Base-by-base conservation (phyloP, 352 stramenopile species). In the Phytophthora podocarpi region DNA sequence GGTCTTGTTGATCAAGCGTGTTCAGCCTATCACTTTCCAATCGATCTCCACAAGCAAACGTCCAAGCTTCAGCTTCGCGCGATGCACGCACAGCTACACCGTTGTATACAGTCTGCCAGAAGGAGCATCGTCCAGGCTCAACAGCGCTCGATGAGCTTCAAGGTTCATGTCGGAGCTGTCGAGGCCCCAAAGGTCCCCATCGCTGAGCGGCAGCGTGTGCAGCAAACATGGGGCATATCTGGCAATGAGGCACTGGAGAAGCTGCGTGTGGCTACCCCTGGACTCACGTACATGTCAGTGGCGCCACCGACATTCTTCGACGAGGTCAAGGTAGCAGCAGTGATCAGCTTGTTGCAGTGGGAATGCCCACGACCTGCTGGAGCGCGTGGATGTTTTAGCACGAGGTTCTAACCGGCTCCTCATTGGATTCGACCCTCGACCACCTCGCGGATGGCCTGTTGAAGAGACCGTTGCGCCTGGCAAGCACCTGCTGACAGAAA, bases 231-330 rank as follows among this genome's bases (percentile, higher is more conserved):
- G 74, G 63, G 59, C 1, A 46, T 83, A 32, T 61, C 67, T 20
- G 59, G 64, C 20, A 35, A 24, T 21, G 13, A 62, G 2, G 15
- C 64, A 13, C 39, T 80, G 20, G 59, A 66, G 41, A 67, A 59
- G 15, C 35, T 83, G 12, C 43, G 60, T 21, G 48, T 80, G 5
- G 57, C 62, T 31, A 56, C 52, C 3, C 61, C 72, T 21, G 74
- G 74, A 5, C 55, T 69, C 37, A 67, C 75, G 16, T 80, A 76
- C 43, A 40, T 83, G 21, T 75, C 75, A 12, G 59, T 76, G 18
- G 74, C 71, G 10, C 23, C 61, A 8, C 47, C 59, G 26, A 26
- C 67, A 10, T 60, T 70, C 52, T 70, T 74, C 30, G 48, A 67
- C 39, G 42, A 74, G 15, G 41, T 69, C 53, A 56, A 64, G 47